These are phyloP conservation scores for Vigna angularis DNA, from an alignment of 306 rosid genomes.

Conservation along the genomic window DNA sequence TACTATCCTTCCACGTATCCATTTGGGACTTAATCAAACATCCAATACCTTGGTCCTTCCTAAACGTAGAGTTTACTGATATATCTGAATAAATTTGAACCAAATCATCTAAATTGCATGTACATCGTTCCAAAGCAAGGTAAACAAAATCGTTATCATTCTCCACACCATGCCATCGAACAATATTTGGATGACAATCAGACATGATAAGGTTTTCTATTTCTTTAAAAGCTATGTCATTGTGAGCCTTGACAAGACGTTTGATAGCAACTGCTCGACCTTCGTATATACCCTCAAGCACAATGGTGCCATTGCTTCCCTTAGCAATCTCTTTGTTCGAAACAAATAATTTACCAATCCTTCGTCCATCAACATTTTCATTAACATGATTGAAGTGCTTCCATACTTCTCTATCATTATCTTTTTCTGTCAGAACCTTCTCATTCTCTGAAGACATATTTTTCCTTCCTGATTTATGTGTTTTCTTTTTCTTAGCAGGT, in stretches of 20 bases:
- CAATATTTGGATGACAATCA: constrained; percentile 81
- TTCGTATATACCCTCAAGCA: constrained; percentile 80
- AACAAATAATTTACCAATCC: constrained; percentile 69
- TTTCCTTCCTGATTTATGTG: constrained; percentile 51
- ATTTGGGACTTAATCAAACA: constrained; percentile 45
- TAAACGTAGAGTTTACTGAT: constrained; percentile 25
- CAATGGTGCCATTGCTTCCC: constrained; percentile 90
- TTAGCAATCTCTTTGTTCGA: constrained; percentile 76
- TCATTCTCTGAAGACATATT: constrained; percentile 48
- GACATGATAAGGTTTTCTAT: constrained; percentile 81
- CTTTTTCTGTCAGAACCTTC: constrained; percentile 14
- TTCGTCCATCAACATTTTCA: constrained; percentile 59
- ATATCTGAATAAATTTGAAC: constrained; percentile 51
- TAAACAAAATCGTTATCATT: constrained; percentile 83
- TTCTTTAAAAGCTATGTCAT: constrained; percentile 73
- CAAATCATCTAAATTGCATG: constrained; percentile 73
- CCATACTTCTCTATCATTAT: constrained; percentile 42
- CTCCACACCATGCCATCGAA: constrained; percentile 88
- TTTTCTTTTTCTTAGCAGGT: constrained; percentile 62
- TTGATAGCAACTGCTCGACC: constrained; percentile 86
- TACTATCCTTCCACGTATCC: constrained; percentile 45
- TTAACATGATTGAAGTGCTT: constrained; percentile 41
- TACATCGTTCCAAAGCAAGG: constrained; percentile 80
- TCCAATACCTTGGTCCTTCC: constrained; percentile 44
- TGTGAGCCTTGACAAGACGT: constrained; percentile 84